Conservation (phyloP, 2,329 filamentous ascomycete species). For the Shiraia bambusicola region DNA sequence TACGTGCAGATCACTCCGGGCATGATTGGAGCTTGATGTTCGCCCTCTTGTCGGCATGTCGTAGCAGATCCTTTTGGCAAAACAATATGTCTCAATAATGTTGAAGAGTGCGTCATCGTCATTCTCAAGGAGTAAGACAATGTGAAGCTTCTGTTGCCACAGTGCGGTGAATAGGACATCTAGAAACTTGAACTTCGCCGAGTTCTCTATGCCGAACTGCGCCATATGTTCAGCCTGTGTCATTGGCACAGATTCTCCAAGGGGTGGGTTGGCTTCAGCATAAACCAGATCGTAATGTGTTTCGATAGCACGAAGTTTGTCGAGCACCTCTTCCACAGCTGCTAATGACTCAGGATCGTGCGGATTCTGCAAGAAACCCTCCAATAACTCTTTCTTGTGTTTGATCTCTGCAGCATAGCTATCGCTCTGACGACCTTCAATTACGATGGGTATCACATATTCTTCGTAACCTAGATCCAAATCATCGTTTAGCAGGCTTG, state of each 20-base stretch:
- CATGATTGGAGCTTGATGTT: constrained; percentile 7
- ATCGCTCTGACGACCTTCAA: constrained; percentile 34
- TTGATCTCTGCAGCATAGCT: constrained; percentile 25
- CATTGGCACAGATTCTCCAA: constrained; percentile 10
- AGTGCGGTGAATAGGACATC: constrained; percentile 23
- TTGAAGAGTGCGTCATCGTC: constrained; percentile 25
- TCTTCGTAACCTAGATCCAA: constrained; percentile 31
- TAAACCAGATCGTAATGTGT: constrained; percentile 37
- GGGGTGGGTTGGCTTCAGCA: constrained; percentile 18
- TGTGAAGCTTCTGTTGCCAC: constrained; percentile 24
- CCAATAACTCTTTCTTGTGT: constrained; percentile 20
- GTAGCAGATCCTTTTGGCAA: constrained; percentile 26
- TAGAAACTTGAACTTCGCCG: constrained; percentile 40
- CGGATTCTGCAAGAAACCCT: constrained; percentile 16
- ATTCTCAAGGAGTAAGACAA: constrained; percentile 31
- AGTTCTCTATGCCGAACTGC: constrained; percentile 33
- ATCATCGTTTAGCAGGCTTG: constrained; percentile 31
- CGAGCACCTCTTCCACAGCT: constrained; percentile 21
- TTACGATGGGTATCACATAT: constrained; percentile 36
- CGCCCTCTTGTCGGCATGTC: constrained; percentile 24
- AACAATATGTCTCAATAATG: constrained; percentile 31
- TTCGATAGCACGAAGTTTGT: constrained; percentile 29
- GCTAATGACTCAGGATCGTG: constrained; percentile 12
- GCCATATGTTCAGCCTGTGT: constrained; percentile 23
- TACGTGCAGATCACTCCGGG: constrained; percentile 26